phyloP scores from a whole-genome alignment of 192 early-diverging fungal species.

The Gamsiella multidivaricata region DNA sequence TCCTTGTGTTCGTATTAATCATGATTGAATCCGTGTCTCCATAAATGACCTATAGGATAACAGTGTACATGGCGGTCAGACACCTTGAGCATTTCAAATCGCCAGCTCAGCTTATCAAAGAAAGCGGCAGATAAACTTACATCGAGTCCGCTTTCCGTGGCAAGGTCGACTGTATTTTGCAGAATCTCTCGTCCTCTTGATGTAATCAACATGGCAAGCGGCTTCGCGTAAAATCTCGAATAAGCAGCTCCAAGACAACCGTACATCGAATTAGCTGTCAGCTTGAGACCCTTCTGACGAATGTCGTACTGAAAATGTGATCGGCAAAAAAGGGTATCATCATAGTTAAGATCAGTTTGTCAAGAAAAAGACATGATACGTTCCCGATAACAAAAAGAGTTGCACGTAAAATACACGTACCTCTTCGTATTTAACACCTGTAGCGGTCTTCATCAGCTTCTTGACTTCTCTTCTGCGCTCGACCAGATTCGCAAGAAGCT shows the following conservation, averaged over 20 bases:
- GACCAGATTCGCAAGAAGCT: constrained; percentile 87
- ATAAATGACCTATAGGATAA: constrained; percentile 84
- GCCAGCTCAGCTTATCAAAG: neutral
- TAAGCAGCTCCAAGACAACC: constrained; percentile 94
- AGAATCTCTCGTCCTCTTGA: constrained; percentile 95
- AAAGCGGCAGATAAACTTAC: constrained; percentile 57
- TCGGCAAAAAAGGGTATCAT: neutral
- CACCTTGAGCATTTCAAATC: neutral
- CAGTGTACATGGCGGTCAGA: neutral
- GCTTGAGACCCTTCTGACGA: constrained; percentile 93
- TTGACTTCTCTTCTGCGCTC: constrained; percentile 92
- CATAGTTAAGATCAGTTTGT: neutral
- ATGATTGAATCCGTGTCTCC: constrained; percentile 99
- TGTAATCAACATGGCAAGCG: constrained; percentile 97
- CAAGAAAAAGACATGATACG: too few relatives aligned
- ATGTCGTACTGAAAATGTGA: constrained; percentile 78
- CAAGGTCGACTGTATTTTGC: constrained; percentile 91
- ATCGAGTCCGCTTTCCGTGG: constrained; percentile 79
- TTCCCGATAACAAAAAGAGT: too few relatives aligned
- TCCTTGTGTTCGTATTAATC: constrained; percentile 87
- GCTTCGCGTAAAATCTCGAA: constrained; percentile 97
- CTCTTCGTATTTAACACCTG: constrained; percentile 57
- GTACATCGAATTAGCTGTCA: constrained; percentile 99
- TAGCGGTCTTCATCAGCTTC: constrained; percentile 83
- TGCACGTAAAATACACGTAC: neutral